Conservation (phyloP, 768 basidiomycete genomes). For the Boletus vermiculosoides region DNA sequence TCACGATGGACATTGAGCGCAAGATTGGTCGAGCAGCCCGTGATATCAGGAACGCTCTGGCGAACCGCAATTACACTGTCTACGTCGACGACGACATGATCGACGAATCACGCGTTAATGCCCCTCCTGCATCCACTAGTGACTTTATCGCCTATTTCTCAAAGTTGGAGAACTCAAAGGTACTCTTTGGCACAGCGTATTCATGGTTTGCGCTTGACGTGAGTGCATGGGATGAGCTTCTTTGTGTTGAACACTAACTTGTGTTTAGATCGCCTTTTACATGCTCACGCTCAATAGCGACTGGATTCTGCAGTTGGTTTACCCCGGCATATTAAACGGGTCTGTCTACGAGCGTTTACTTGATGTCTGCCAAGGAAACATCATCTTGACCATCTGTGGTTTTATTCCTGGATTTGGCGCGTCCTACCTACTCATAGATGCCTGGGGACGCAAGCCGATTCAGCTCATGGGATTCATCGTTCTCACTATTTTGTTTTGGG, state of each 20-base stretch:
- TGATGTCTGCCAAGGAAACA: constrained; percentile 64
- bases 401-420: constrained; percentile 71
- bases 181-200: constrained; percentile 71
- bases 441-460: constrained; percentile 75
- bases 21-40: constrained; percentile 68
- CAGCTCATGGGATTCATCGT: constrained; percentile 72
- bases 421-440: constrained; percentile 60
- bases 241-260: not conserved
- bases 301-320: not conserved
- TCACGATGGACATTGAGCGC: constrained; percentile 83
- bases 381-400: constrained; percentile 69
- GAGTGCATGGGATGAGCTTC: constrained; percentile 38
- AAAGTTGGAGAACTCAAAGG: constrained; percentile 71
- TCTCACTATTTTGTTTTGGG: constrained; percentile 61
- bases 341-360: constrained; percentile 50
- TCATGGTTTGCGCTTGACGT: constrained; percentile 87
- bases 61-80: constrained; percentile 43
- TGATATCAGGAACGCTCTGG: constrained; percentile 67
- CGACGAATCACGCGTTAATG: constrained; percentile 50
- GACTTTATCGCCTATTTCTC: constrained; percentile 71
- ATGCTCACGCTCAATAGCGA: constrained; percentile 75
- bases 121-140: constrained; percentile 60
- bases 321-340: no score
- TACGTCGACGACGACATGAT: constrained; percentile 47
- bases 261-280: constrained; percentile 71